These are phyloP conservation scores for Paulownia fortunei DNA, from an alignment of 257 asterid species.

Conservation along the genomic window DNA sequence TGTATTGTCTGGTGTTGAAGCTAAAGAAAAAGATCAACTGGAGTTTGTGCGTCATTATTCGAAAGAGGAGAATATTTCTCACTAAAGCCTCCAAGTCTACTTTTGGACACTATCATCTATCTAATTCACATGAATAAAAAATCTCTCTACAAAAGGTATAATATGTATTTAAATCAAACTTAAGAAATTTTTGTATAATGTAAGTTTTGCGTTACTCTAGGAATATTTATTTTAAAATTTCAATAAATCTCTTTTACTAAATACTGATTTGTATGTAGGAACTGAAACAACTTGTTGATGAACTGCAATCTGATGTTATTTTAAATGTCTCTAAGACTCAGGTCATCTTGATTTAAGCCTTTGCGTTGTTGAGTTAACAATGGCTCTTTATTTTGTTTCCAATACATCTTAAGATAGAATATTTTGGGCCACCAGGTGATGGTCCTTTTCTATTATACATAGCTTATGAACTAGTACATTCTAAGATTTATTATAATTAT, in stretches of 20 bases:
- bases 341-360: slow-evolving; percentile 98
- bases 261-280: slow-evolving; percentile 53
- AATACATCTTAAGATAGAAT: slow-evolving; percentile 87
- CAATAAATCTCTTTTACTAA: neutral
- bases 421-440: slow-evolving; percentile 97
- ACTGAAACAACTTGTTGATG: slow-evolving; percentile 90
- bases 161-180: neutral
- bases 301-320: slow-evolving; percentile 84
- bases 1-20: slow-evolving; percentile 40
- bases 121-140: slow-evolving; percentile 97
- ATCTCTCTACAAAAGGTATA: slow-evolving; percentile 84
- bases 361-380: slow-evolving; percentile 94
- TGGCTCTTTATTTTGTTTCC: slow-evolving; percentile 93
- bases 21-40: slow-evolving; percentile 53
- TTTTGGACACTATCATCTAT: slow-evolving; percentile 86
- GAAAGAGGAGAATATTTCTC: slow-evolving; percentile 83
- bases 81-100: slow-evolving; percentile 94
- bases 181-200: neutral
- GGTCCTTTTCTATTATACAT: neutral
- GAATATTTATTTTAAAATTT: too few relatives aligned
- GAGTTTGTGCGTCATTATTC: slow-evolving; percentile 70
- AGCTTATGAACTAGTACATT: too few relatives aligned
- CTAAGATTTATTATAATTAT: neutral
- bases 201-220: neutral
- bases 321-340: slow-evolving; percentile 94